Base-by-base conservation (phyloP, 441 rosid species). In the Theobroma grandiflorum region DNA sequence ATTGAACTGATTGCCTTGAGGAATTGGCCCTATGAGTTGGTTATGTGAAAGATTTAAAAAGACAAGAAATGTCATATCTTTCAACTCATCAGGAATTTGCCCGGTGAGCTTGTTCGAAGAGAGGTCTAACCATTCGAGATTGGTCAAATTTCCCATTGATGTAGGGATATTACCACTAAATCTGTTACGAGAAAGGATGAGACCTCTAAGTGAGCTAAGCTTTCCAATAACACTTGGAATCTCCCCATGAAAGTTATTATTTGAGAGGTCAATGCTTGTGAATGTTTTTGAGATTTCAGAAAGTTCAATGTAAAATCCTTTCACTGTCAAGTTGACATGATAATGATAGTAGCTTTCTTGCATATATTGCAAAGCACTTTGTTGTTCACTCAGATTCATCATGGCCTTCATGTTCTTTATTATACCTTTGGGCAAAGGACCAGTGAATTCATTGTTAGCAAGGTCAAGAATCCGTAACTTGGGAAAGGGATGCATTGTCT, bases 121-220 rank as follows among this genome's bases (percentile, higher is more conserved):
- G 38, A 78, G 52, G 71, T 40, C 37, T 67, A 42, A 1, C 33
- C 8, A 68, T 18, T 66, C 43, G 16, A 78, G 74, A 18, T 2
- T 20, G 64, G 18, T 16, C 64, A 87, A n/a, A 59, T 81, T 84
- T 18, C 78, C 80, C 1, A 84, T n/a, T 9, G 78, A 86, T 11
- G 72, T 18, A 10, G 85, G 84, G n/a, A 86, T 84, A 8, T 11
- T 22, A 5, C 85, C 87, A 8, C n/a, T 15, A 0, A 84, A 37
- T 9, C 31, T 57, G 8, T 76, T 86, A 18, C 50, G 82, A 18
- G 89, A 84, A 31, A 86, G 43, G 62, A 82, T 86, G 3, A 84
- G 83, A 33, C 72, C 55, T 8, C n/a, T 2, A 3, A 86, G 84
- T 14, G 80, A 78, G 0, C 35, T 18, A 7, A 80, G 84, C 16